These are phyloP conservation scores for Magnusiomyces tetraspermus DNA, from an alignment of 1,139 yeast species.

Conservation along the genomic window DNA sequence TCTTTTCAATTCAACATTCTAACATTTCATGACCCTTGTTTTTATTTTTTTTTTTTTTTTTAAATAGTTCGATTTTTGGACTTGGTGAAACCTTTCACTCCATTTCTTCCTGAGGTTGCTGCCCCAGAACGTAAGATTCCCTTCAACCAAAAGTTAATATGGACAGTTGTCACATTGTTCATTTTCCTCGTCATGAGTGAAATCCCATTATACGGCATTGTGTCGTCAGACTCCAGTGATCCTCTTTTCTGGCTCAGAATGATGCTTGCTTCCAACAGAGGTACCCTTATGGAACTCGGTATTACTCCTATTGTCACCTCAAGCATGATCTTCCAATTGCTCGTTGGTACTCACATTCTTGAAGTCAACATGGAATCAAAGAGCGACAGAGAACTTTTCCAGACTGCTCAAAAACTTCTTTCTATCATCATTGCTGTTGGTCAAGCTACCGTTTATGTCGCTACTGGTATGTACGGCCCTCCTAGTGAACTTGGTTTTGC, in stretches of 20 bases:
- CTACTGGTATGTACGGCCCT: constrained; percentile 95
- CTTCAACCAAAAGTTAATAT: constrained; percentile 81
- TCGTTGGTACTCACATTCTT: constrained; percentile 63
- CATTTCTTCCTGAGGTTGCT: constrained; percentile 89
- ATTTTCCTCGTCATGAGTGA: constrained; percentile 95
- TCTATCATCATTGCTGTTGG: constrained; percentile 87
- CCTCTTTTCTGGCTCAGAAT: constrained; percentile 95
- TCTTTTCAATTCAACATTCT: background rate
- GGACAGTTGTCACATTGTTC: constrained; percentile 93
- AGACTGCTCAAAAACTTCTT: constrained; percentile 88
- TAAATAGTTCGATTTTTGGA: constrained; percentile 70
- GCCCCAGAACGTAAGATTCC: constrained; percentile 93
- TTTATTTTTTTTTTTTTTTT: background rate
- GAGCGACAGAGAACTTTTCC: constrained; percentile 75
- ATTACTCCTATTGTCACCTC: constrained; percentile 53
- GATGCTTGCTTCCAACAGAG: constrained; percentile 94
- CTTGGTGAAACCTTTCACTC: constrained; percentile 88
- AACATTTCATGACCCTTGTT: background rate
- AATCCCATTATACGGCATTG: constrained; percentile 92
- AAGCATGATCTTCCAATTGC: constrained; percentile 69
- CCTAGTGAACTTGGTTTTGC: constrained; percentile 85
- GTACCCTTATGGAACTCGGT: constrained; percentile 60
- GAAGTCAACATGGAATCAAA: constrained; percentile 66
- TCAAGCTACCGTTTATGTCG: constrained; percentile 93
- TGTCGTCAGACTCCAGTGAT: constrained; percentile 83